Evolutionary conservation across 345 rosid species (phyloP).

Genomic region (Rhodomyrtus tomentosa): DNA sequence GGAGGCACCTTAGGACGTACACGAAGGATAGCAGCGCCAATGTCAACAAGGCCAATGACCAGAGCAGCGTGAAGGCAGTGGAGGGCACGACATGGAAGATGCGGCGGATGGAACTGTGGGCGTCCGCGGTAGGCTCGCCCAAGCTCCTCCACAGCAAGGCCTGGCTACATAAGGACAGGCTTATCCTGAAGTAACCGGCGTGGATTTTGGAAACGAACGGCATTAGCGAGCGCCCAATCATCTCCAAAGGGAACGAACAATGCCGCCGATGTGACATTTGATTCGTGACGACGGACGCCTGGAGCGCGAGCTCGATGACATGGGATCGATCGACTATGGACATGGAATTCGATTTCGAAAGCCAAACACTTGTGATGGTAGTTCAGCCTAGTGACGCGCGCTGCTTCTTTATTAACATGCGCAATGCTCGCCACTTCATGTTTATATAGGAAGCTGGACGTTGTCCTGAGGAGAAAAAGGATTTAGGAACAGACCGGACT

Average conservation of each 20-base stretch:
- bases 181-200: constrained; percentile 47
- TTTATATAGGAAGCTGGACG: neutral
- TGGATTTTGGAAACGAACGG: constrained; percentile 21
- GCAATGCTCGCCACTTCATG: neutral
- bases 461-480: neutral
- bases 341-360: neutral
- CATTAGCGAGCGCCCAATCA: neutral
- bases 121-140: constrained; percentile 10
- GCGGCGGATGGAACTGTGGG: constrained; percentile 10
- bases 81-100: constrained; percentile 19
- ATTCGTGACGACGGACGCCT: neutral
- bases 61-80: constrained; percentile 24
- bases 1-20: constrained; percentile 27
- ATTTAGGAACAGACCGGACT: neutral
- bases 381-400: neutral
- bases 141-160: constrained; percentile 40
- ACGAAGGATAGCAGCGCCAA: constrained; percentile 18
- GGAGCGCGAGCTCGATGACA: neutral
- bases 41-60: constrained; percentile 32
- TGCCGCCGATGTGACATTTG: neutral
- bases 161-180: constrained; percentile 43
- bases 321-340: neutral
- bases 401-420: neutral
- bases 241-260: neutral
- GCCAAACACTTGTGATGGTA: neutral